These are phyloP conservation scores for Cryptococcus maquisensis DNA, from an alignment of 1,284 basidiomycete genomes.

Conservation along the genomic window DNA sequence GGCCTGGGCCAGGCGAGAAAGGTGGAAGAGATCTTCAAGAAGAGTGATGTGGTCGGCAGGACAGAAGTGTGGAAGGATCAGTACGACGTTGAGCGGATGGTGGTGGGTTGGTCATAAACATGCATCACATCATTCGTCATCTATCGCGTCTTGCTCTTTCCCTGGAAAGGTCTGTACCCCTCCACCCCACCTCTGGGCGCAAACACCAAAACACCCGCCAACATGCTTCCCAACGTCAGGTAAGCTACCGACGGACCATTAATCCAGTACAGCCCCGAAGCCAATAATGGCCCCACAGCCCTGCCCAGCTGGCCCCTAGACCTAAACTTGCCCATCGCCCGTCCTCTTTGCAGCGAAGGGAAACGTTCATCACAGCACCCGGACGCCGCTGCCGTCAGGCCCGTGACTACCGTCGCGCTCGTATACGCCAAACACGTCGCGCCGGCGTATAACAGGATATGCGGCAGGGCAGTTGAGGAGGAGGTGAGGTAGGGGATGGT, in stretches of 20 bases:
- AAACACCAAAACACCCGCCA: constrained; percentile 12
- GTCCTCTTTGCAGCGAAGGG: constrained; percentile 52
- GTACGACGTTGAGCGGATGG: constrained; percentile 57
- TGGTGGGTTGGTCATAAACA: constrained; percentile 35
- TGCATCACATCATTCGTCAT: not conserved
- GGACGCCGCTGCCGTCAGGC: constrained; percentile 78
- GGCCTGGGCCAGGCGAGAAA: constrained; percentile 65
- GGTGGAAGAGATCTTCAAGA: constrained; percentile 59
- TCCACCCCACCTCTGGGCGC: constrained; percentile 1
- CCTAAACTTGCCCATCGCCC: constrained; percentile 75
- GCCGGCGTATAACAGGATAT: constrained; percentile 61
- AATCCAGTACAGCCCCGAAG: constrained; percentile 62
- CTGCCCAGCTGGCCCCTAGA: constrained; percentile 80
- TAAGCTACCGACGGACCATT: constrained; percentile 70
- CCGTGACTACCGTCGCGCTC: constrained; percentile 84
- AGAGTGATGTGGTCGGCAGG: constrained; percentile 46
- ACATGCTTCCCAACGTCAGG: constrained; percentile 53
- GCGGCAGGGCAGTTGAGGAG: constrained; percentile 14
- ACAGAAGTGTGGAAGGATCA: constrained; percentile 71
- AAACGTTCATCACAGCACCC: constrained; percentile 71
- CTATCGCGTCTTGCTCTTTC: not conserved
- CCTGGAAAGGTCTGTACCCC: not conserved
- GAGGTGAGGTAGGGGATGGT: constrained; percentile 58
- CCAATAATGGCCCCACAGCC: constrained; percentile 79
- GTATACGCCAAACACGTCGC: constrained; percentile 82